Base-by-base conservation (phyloP, 306 rosid species). In the Trifolium dubium region DNA sequence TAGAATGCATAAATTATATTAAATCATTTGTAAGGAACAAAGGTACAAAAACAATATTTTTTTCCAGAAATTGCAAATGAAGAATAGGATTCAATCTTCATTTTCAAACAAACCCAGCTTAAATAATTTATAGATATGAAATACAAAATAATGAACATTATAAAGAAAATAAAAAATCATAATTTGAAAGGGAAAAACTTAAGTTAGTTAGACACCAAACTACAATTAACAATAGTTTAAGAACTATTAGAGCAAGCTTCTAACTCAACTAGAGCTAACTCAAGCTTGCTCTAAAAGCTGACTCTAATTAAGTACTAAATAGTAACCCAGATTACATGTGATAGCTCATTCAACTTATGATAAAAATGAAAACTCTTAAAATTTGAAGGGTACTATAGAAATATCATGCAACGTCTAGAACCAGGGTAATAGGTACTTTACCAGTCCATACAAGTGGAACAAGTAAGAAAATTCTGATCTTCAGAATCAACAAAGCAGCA, bases 361-460 rank as follows among this genome's bases (percentile, higher is more conserved):
- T 8, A 51, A 17, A 47, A 47, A 23, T 4, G 5, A 6, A 59
- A 59, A 59, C 65, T 14, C 35, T 12, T 6, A 30, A 59, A 59
- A 59, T 13, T 30, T 59, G 17, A 59, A 30, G 39, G 10, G 40
- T 59, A 31, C 10, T 40, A 31, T 59, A 13, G 5, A 59, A 59
- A 59, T 23, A 23, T 23, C 23, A 23, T 23, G 23, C 23, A 23
- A 23, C 23, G 23, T 23, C 23, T 23, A 23, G 40, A 59, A 75
- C 72, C 75, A 83, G 43, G 53, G 64, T 44, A 73, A 75, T 29
- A 80, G 81, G 77, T 80, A 69, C 73, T 73, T 79, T 91, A 91
- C 97, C 98, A 49, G 82, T 86, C 85, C 89, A 85, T 82, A 85
- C 98, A 94, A 46, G 81, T 74, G 59, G 92, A 87, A 77, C 97